Conservation (phyloP, 2,329 filamentous ascomycete species). For the Hypoxylon sp. region DNA sequence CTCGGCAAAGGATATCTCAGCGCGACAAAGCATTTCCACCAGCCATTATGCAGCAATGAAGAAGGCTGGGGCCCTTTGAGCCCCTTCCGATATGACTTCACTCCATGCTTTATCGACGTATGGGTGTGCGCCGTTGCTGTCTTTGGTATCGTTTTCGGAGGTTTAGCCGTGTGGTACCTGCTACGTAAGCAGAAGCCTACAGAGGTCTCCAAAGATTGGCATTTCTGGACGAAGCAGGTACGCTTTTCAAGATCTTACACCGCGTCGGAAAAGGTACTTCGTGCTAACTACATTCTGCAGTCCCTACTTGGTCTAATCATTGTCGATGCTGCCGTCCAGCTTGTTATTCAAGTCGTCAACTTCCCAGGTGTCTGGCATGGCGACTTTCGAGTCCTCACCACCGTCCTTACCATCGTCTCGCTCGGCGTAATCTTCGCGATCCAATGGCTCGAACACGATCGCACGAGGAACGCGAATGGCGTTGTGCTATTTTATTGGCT, state of each 20-base stretch:
- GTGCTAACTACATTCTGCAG: constrained; percentile 31
- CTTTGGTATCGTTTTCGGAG: constrained; percentile 83
- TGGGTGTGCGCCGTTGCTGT: constrained; percentile 83
- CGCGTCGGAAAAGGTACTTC: background rate
- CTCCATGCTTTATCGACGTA: constrained; percentile 95
- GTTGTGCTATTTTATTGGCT: constrained; percentile 95
- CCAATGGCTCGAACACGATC: constrained; percentile 88
- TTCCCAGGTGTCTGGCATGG: constrained; percentile 77
- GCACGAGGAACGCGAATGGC: constrained; percentile 85
- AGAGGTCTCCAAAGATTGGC: constrained; percentile 83
- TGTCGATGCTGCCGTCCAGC: constrained; percentile 76
- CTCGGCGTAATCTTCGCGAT: constrained; percentile 79
- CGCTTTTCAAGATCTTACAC: constrained; percentile 41
- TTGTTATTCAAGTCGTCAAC: constrained; percentile 78
- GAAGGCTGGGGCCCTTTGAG: constrained; percentile 98
- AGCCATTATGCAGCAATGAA: constrained; percentile 85
- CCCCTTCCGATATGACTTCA: constrained; percentile 89
- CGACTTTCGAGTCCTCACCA: constrained; percentile 90
- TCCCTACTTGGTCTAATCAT: constrained; percentile 65
- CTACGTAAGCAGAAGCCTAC: constrained; percentile 74
- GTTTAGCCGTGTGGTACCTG: constrained; percentile 83
- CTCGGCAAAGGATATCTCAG: constrained; percentile 72
- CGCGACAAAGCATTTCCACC: constrained; percentile 61
- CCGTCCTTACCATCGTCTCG: constrained; percentile 76
- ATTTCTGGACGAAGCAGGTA: constrained; percentile 94